Base-by-base conservation (phyloP, 129 eudicot species). In the Flaveria bidentis region DNA sequence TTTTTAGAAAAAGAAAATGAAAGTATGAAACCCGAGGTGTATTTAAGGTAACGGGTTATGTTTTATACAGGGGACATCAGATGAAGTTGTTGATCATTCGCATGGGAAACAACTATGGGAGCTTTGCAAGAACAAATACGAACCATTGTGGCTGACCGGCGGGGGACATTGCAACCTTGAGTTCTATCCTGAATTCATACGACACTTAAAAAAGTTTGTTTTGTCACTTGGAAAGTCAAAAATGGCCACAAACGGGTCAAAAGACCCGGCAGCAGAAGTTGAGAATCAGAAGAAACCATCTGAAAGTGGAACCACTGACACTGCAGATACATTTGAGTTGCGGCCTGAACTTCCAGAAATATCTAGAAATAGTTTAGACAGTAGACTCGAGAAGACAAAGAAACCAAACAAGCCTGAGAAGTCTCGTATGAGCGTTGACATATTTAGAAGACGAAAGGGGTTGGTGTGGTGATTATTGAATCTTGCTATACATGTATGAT, bases 131-230 rank as follows among this genome's bases (percentile, higher is more conserved):
- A 85, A 86, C 67, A 88, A 92, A 50, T 88, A 90, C 39, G 98
- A 92, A 41, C 98, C 98, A 13, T 78, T 92, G 61, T 92, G 98
- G 98, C 71, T 92, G 55, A 83, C 75, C 10, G 98, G 96, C 8
- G 98, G 98, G 6, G 98, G 98, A 46, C 98, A 92, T 71, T 88
- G 96, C 83, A 88, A 92, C 79, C 98, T 92, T 20, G 98, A 92
- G 85, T 88, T 83, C 55, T 92, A 86, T 56, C 98, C 96, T 1
- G 98, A 92, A 76, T 88, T 80, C 68, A 80, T 88, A 41, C 78
- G 82, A 72, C 98, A 92, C 66, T 76, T 88, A 17, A 88, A 88
- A 78, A 86, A 79, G 52, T 82, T 90, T 33, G 88, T 86, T 67
- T 57, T 85, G 70, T 64, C 87, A 42, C 85, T 90, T 68, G 89